phyloP scores from a whole-genome alignment of 495 filamentous ascomycete genomes.

The Podospora didyma region DNA sequence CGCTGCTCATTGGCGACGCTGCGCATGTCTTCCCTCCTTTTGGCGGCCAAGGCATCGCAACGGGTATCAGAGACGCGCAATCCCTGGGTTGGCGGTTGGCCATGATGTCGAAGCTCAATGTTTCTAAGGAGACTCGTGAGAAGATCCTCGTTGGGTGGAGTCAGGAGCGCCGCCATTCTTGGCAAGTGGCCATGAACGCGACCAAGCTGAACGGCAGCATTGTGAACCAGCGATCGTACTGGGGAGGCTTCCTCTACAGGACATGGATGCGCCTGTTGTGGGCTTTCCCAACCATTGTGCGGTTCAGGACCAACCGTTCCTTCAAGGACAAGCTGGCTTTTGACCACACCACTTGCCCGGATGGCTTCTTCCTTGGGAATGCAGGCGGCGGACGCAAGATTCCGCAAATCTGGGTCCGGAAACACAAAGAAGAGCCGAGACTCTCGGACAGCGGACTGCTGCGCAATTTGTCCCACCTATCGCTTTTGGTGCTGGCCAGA shows the following conservation, averaged over 20 bases:
- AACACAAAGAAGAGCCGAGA: background rate
- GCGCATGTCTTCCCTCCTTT: conserved; percentile 57
- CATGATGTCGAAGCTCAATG: conserved; percentile 18
- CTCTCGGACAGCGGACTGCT: conserved; percentile 1
- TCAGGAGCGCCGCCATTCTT: conserved; percentile 20
- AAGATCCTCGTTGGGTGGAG: conserved; percentile 21
- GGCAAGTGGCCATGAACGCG: conserved; percentile 19
- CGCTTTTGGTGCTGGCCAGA: conserved; percentile 1
- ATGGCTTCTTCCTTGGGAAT: conserved; percentile 4
- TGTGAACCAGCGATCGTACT: conserved; percentile 15
- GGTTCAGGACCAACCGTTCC: background rate
- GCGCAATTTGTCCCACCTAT: conserved; percentile 2
- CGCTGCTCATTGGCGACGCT: conserved; percentile 48
- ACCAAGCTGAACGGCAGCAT: conserved; percentile 23
- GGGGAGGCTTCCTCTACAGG: background rate
- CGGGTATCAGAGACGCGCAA: conserved; percentile 36
- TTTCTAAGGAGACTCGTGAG: background rate
- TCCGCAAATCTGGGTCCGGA: conserved; percentile 2
- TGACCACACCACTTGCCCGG: conserved; percentile 1
- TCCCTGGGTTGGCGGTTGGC: conserved; percentile 47
- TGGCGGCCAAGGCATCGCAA: conserved; percentile 52
- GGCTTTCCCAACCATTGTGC: background rate
- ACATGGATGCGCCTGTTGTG: background rate
- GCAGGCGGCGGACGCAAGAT: background rate
- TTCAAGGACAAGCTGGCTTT: conserved; percentile 4